Conservation (phyloP, 2,329 filamentous ascomycete genomes). For the Daldinia eschscholtzii region DNA sequence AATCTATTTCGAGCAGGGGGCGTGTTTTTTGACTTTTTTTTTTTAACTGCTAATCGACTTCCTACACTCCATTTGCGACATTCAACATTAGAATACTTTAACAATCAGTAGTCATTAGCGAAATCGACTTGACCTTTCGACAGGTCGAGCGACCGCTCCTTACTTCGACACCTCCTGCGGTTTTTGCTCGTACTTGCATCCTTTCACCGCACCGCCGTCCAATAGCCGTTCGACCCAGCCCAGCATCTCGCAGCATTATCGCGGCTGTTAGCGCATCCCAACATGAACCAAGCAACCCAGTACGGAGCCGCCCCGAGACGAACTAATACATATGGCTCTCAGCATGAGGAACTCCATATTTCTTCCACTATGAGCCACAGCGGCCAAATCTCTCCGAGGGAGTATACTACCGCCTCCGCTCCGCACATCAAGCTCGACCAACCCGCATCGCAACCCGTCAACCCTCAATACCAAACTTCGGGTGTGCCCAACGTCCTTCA, state of each 20-base stretch:
- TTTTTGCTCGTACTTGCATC: constrained; percentile 14
- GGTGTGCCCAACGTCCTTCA: constrained; percentile 70
- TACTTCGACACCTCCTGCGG: neutral
- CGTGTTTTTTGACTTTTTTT: constrained; percentile 8
- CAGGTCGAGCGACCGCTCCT: constrained; percentile 14
- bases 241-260: constrained; percentile 35
- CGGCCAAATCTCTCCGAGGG: constrained; percentile 61
- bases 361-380: constrained; percentile 60
- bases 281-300: constrained; percentile 57
- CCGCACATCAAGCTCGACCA: constrained; percentile 67
- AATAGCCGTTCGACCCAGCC: constrained; percentile 32
- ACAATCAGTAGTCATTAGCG: constrained; percentile 7
- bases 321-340: constrained; percentile 56
- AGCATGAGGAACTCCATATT: constrained; percentile 69
- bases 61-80: constrained; percentile 28
- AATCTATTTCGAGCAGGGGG: constrained; percentile 31
- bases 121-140: constrained; percentile 21
- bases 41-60: constrained; percentile 23
- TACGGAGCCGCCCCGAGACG: constrained; percentile 55
- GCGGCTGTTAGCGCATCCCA: constrained; percentile 42
- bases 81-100: constrained; percentile 12
- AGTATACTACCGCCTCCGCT: constrained; percentile 57
- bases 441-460: constrained; percentile 53
- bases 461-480: constrained; percentile 58
- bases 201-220: constrained; percentile 25